Evolutionary conservation across 2,329 filamentous ascomycete species (phyloP).

Genomic region (Aspergillus thermomutatus): DNA sequence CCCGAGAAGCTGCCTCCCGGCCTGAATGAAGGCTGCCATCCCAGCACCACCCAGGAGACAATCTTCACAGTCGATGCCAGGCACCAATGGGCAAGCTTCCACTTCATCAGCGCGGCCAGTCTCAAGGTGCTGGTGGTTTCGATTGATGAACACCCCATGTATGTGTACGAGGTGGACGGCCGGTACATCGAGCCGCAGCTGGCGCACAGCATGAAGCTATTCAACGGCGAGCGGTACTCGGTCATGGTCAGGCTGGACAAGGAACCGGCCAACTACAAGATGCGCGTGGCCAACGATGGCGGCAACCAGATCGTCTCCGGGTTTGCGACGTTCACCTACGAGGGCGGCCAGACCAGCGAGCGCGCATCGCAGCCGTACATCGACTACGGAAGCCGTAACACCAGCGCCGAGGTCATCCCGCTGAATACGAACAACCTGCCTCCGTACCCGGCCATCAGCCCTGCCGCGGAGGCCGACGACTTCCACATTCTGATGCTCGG

Average conservation of each 20-base stretch:
- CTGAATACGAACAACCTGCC: conserved; percentile 43
- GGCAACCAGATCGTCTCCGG: conserved; percentile 54
- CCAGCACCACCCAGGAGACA: conserved; percentile 45
- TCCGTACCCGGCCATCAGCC: conserved; percentile 47
- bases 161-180: conserved; percentile 45
- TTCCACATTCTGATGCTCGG: conserved; percentile 23
- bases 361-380: conserved; percentile 39
- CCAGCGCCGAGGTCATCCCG: conserved; percentile 40
- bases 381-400: conserved; percentile 46
- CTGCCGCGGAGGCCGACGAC: conserved; percentile 43
- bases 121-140: conserved; percentile 48
- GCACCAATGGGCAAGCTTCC: conserved; percentile 52
- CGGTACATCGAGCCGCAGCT: conserved; percentile 39
- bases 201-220: conserved; percentile 32
- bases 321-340: conserved; percentile 43
- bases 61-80: conserved; percentile 40
- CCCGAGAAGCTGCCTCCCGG: conserved; percentile 22
- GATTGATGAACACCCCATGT: conserved; percentile 45
- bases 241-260: conserved; percentile 44
- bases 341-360: conserved; percentile 35
- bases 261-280: conserved; percentile 35
- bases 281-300: conserved; percentile 49
- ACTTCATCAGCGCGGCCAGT: conserved; percentile 53
- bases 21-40: conserved; percentile 41
- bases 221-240: conserved; percentile 40